Evolutionary conservation across 2,329 filamentous ascomycete species (phyloP), one percentile per base, ranked within the genome.

Genomic region (Trichoderma guizhouense): DNA sequence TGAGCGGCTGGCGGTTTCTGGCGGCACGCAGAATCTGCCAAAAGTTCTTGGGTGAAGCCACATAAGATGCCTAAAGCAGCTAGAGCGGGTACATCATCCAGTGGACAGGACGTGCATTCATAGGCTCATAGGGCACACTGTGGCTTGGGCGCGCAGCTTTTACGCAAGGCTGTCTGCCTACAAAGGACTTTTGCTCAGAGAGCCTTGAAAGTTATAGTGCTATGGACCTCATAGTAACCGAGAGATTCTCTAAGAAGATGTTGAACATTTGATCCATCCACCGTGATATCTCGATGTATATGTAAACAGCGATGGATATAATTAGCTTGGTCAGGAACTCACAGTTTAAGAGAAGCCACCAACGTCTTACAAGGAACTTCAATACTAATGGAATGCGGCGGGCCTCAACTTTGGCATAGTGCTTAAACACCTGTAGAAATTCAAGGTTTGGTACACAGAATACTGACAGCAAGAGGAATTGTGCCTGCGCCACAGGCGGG

Each of bases 401-500:
- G 3, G 6, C 8, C n/a, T 51, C 8, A 21, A 47, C n/a, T 47
- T 47, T 11, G n/a, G 11, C n/a, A 11, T 12, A 21, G n/a, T 51
- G n/a, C 43, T 21, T 47, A n/a, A 47, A 21, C 39, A n/a, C 15
- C 7, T 5, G 36, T 18, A 43, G 15, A 43, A 7, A 43, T n/a
- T 43, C 39, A 43, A 47, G 18, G 18, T 47, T 47, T 47, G 36
- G 7, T n/a, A 5, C 1, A 47, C 9, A 21, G n/a, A 51, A 24
- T 51, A 51, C 43, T 12, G 43, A 2, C 1, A 51, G n/a, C 18
- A 30, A 18, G 43, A 30, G 18, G 26, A 15, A 15, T 57, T 67
- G 67, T 62, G 67, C 71, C 58, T 70, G 71, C 66, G 66, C 67
- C 66, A 72, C 71, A 72, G 71, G 71, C 71, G 71, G 71, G 71